Conservation (phyloP, 495 filamentous ascomycete genomes). For the Zalerion maritima region DNA sequence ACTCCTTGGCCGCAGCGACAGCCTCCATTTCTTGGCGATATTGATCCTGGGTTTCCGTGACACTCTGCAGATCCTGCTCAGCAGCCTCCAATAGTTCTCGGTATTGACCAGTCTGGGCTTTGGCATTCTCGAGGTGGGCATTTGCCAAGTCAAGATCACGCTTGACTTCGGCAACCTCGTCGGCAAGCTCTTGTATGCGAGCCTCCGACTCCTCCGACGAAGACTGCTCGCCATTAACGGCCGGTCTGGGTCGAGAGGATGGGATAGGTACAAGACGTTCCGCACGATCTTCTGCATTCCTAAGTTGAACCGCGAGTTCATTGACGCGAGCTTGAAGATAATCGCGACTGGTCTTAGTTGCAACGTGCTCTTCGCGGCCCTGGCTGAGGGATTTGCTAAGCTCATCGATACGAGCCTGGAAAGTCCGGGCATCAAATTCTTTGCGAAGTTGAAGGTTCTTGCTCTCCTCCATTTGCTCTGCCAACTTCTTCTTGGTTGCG, state of each 20-base stretch:
- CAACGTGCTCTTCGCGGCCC: slow-evolving; percentile 68
- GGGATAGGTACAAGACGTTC: slow-evolving; percentile 63
- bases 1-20: slow-evolving; percentile 56
- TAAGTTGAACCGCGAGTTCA: slow-evolving; percentile 75
- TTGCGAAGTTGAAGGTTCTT: slow-evolving; percentile 66
- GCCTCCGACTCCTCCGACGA: slow-evolving; percentile 39
- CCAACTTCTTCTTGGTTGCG: slow-evolving; percentile 66
- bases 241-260: slow-evolving; percentile 36
- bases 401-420: slow-evolving; percentile 79
- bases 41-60: slow-evolving; percentile 69
- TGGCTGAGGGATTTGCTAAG: slow-evolving; percentile 62
- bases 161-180: slow-evolving; percentile 72
- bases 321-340: slow-evolving; percentile 76
- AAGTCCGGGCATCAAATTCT: slow-evolving; percentile 77
- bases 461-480: slow-evolving; percentile 66
- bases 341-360: slow-evolving; percentile 71
- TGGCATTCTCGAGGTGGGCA: slow-evolving; percentile 62
- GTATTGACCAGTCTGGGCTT: slow-evolving; percentile 70
- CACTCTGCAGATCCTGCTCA: slow-evolving; percentile 74
- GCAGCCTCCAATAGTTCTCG: slow-evolving; percentile 72
- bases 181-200: slow-evolving; percentile 70
- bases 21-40: slow-evolving; percentile 73
- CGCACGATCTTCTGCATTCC: slow-evolving; percentile 71
- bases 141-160: slow-evolving; percentile 62
- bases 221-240: slow-evolving; percentile 27